These are phyloP conservation scores for Pythium aristosporum DNA, from an alignment of 352 stramenopile genomes.

Conservation along the genomic window DNA sequence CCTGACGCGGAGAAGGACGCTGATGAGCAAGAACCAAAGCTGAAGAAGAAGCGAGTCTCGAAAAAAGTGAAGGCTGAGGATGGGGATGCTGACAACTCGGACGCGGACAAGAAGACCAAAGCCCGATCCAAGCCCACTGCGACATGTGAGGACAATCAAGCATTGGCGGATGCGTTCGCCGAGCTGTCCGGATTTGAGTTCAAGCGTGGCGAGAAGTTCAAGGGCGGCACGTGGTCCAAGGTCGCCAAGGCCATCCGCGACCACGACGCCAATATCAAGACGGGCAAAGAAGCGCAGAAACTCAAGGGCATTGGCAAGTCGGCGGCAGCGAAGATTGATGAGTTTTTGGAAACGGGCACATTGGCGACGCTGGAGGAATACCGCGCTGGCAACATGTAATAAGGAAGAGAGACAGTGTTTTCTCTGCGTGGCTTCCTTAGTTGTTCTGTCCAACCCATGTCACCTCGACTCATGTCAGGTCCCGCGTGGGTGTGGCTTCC, in stretches of 20 bases:
- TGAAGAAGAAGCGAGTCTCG: conserved; percentile 34
- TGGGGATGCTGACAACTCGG: conserved; percentile 47
- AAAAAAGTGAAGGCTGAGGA: conserved; percentile 37
- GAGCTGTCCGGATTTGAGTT: conserved; percentile 88
- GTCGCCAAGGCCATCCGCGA: conserved; percentile 84
- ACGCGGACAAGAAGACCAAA: conserved; percentile 56
- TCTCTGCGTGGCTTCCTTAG: not conserved
- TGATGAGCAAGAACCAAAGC: conserved; percentile 26
- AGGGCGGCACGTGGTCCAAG: conserved; percentile 86
- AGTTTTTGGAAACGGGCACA: conserved; percentile 83
- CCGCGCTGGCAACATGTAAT: conserved; percentile 84
- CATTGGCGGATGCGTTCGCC: conserved; percentile 67
- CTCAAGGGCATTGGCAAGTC: conserved; percentile 86
- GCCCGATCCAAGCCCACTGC: conserved; percentile 42
- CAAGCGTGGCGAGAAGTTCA: conserved; percentile 86
- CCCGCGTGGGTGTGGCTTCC: not conserved
- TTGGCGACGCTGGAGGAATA: conserved; percentile 82
- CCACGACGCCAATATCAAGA: conserved; percentile 54
- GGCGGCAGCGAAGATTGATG: conserved; percentile 78
- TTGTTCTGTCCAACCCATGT: not conserved
- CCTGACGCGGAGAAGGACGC: conserved; percentile 6
- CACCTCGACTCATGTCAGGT: not conserved
- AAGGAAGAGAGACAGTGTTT: not conserved
- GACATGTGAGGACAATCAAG: conserved; percentile 62
- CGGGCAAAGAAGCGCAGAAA: conserved; percentile 79